Conservation (phyloP, 768 basidiomycete genomes). For the Psilocybe sp. region DNA sequence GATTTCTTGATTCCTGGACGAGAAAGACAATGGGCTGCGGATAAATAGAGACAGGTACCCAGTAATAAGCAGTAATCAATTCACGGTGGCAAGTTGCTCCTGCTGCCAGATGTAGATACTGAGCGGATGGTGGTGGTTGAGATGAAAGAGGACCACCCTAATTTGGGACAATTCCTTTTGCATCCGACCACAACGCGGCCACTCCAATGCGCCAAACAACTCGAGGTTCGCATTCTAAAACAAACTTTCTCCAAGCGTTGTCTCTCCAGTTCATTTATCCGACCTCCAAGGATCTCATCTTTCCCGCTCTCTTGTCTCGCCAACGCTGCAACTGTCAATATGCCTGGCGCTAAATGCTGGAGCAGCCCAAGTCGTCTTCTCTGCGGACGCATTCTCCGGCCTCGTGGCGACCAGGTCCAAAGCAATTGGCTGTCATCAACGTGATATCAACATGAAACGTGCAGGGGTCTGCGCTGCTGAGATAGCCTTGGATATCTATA, state of each 20-base stretch:
- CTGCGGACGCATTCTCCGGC: not conserved
- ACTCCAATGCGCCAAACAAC: not conserved
- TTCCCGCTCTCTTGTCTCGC: not conserved
- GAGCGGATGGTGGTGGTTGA: no score
- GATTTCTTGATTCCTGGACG: no score
- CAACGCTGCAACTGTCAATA: conserved; percentile 2
- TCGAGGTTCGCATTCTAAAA: conserved; percentile 7
- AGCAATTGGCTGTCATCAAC: not conserved
- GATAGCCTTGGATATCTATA: conserved; percentile 18
- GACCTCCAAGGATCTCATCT: conserved; percentile 15
- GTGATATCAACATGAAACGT: conserved; percentile 12
- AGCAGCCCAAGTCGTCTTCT: not conserved
- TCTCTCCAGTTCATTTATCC: conserved; percentile 2
- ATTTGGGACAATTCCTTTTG: not conserved
- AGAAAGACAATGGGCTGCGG: no score
- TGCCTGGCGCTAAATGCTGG: not conserved
- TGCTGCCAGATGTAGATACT: no score
- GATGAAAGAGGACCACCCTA: no score
- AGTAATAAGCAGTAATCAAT: no score
- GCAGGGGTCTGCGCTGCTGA: conserved; percentile 16
- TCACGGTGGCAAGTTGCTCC: not conserved
- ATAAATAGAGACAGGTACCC: no score
- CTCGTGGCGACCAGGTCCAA: conserved; percentile 1
- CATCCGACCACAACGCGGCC: not conserved
- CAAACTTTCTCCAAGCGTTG: conserved; percentile 8